Evolutionary conservation across 768 basidiomycete genomes (phyloP).

Genomic region (Leccinellum rugosiceps): DNA sequence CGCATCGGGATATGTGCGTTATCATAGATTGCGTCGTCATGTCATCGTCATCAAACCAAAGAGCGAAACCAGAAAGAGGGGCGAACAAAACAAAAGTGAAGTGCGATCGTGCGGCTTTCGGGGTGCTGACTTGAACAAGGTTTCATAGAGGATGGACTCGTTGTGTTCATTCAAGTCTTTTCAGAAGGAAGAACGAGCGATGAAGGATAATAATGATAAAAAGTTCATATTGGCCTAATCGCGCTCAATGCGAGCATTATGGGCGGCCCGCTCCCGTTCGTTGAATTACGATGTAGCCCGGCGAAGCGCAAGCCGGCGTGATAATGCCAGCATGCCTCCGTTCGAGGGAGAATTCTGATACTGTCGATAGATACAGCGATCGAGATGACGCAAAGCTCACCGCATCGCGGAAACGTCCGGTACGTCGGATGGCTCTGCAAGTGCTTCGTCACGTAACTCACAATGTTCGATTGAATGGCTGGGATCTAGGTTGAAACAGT

Average conservation of each 20-base stretch:
- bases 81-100: not conserved
- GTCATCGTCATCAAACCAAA: not conserved
- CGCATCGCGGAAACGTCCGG: not conserved
- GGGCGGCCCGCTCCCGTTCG: constrained; percentile 12
- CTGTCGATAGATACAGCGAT: not conserved
- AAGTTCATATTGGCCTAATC: constrained; percentile 12
- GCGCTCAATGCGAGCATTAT: constrained; percentile 7
- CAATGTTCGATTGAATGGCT: not conserved
- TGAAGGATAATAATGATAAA: not conserved
- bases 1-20: constrained; percentile 10
- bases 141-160: not conserved
- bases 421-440: not conserved
- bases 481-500: not conserved
- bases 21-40: constrained; percentile 3
- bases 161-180: not conserved
- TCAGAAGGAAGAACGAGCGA: not conserved
- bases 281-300: not conserved
- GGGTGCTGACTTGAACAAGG: constrained; percentile 2
- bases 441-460: not conserved
- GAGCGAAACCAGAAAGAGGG: not conserved
- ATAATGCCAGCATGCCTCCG: not conserved
- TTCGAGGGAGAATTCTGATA: constrained; percentile 2
- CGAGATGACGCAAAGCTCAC: not conserved
- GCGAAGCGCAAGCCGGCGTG: not conserved
- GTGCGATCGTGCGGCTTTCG: not conserved